Conservation (phyloP, 495 filamentous ascomycete species). For the Durotheca rogersii region DNA sequence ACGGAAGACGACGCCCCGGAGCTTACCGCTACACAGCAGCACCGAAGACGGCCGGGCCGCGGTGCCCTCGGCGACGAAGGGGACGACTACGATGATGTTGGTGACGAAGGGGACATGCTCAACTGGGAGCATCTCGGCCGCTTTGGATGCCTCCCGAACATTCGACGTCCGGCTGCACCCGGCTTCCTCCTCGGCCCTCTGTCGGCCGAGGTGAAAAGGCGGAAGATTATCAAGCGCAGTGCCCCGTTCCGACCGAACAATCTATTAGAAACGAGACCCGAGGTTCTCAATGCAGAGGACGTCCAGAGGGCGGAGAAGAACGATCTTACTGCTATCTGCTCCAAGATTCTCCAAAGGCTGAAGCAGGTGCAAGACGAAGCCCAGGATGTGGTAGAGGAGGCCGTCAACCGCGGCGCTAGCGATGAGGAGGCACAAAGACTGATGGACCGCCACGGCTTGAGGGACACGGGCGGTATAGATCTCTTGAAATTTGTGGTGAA, state of each 20-base stretch:
- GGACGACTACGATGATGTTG: conserved; percentile 57
- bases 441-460: conserved; percentile 57
- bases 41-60: conserved; percentile 37
- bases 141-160: conserved; percentile 68
- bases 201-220: conserved; percentile 78
- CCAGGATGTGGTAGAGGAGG: conserved; percentile 45
- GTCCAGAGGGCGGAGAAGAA: conserved; percentile 70
- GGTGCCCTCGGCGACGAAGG: conserved; percentile 36
- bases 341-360: conserved; percentile 57
- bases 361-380: conserved; percentile 42
- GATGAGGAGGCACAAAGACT: conserved; percentile 38
- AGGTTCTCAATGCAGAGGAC: conserved; percentile 70
- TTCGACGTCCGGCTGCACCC: conserved; percentile 71
- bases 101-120: conserved; percentile 72
- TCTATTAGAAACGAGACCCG: conserved; percentile 66
- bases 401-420: conserved; percentile 27
- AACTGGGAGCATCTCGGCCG: conserved; percentile 87
- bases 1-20: conserved; percentile 43
- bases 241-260: conserved; percentile 62
- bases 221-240: conserved; percentile 65
- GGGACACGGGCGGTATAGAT: conserved; percentile 64
- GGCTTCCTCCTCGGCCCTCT: conserved; percentile 89
- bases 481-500: conserved; percentile 87
- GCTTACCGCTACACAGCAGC: conserved; percentile 49
- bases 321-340: conserved; percentile 69